Evolutionary conservation across 345 rosid species (phyloP), one percentile per base, ranked within the genome.

Genomic region (Sisymbrium altissimum): DNA sequence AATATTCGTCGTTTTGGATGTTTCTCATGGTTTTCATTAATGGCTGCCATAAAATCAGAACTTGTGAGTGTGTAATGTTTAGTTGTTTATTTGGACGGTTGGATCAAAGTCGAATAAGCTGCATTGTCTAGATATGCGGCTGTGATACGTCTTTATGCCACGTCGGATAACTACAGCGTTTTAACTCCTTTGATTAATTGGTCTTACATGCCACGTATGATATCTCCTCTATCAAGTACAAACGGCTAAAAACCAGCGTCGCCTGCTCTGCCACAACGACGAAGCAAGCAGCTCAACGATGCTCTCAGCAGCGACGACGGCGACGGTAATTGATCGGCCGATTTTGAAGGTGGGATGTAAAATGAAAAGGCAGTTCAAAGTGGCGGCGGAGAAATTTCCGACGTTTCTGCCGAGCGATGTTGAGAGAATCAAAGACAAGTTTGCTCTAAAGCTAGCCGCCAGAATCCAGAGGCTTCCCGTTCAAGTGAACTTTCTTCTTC

Each of bases 401-500:
- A 63, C 81, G 8, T 93, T 90, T 81, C 87, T 93, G 33, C 97
- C 97, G 8, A 88, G 81, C 46, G 87, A 85, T 70, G 89, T 88
- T 9, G 84, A 87, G 81, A 88, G 75, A 56, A 93, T 93, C 81
- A 88, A 80, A 66, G 98, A 93, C 78, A 83, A 81, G 35, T 88
- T 82, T 82, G 95, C 96, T 27, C 81, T 87, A 27, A 83, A 81
- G 46, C 81, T 90, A 69, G 95, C 95, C 14, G 46, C 23, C 59
- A 88, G 91, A 72, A 88, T 90, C 9, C 78, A 76, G 82, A 84
- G 96, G 78, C 86, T 93, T 18, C 97, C 97, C 4, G 98, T 83
- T 7, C 23, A 72, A 64, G 80, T 71, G 56, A 35, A 7, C 2
- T 13, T 46, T 33, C 11, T 14, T 39, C 1, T 10, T 39, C 48